Evolutionary conservation across 192 early-diverging fungal genomes (phyloP).

Genomic region (Fimicolochytrium jonesii): DNA sequence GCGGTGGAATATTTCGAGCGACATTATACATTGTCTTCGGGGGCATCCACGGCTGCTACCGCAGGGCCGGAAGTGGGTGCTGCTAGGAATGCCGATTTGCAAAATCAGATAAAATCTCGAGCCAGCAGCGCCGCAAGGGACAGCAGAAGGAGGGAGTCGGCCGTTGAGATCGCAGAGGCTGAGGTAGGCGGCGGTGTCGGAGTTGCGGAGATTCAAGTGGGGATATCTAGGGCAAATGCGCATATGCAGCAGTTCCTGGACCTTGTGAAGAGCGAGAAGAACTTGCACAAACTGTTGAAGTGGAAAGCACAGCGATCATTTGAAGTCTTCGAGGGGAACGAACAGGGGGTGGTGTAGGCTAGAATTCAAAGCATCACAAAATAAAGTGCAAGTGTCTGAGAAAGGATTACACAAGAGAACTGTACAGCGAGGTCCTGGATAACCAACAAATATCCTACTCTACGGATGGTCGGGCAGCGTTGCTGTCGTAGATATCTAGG

Average conservation of each 20-base stretch:
- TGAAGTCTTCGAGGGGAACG: slow-evolving; percentile 11
- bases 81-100: too few relatives aligned
- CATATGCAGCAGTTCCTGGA: slow-evolving; percentile 41
- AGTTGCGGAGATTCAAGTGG: slow-evolving; percentile 40
- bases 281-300: slow-evolving; percentile 11
- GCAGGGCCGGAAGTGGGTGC: neutral
- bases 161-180: neutral
- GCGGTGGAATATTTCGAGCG: slow-evolving; percentile 42
- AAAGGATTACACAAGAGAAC: too few relatives aligned
- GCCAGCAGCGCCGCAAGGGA: too few relatives aligned
- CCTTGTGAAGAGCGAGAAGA: slow-evolving; percentile 17
- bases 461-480: too few relatives aligned
- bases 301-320: slow-evolving; percentile 35
- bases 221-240: slow-evolving; percentile 41
- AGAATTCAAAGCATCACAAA: too few relatives aligned
- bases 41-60: neutral
- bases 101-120: too few relatives aligned
- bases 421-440: too few relatives aligned
- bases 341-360: neutral
- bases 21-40: slow-evolving; percentile 32
- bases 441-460: too few relatives aligned
- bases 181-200: slow-evolving; percentile 14
- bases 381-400: too few relatives aligned
- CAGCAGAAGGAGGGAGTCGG: neutral
- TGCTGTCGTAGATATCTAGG: too few relatives aligned